A percentile compares a stretch with the other conserved stretches of the same genome.
phyloP scores from a whole-genome alignment of 208 protist genomes.

The Leishmania mexicana region DNA sequence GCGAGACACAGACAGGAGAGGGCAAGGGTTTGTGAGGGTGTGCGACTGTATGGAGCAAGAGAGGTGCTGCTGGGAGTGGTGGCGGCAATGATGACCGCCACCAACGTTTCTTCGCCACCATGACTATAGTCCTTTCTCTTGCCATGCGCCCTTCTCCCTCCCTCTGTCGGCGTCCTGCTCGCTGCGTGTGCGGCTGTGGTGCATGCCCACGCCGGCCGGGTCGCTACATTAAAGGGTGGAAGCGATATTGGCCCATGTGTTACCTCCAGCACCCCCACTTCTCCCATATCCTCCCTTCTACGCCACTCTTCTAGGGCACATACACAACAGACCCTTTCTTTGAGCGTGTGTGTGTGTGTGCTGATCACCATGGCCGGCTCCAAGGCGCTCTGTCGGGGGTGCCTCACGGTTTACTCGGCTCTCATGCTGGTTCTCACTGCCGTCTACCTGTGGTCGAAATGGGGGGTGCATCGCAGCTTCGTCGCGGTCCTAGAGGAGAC shows the following conservation, averaged over 20 bases:
- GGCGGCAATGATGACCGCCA: not conserved
- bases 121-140: not conserved
- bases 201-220: not conserved
- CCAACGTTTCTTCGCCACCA: not conserved
- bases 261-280: not conserved
- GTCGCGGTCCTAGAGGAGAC: slow-evolving; percentile 9
- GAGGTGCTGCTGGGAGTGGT: not conserved
- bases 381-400: slow-evolving; percentile 8
- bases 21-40: not conserved
- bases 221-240: not conserved
- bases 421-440: slow-evolving; percentile 12
- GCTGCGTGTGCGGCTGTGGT: not conserved
- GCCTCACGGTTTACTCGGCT: slow-evolving; percentile 26
- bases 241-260: not conserved
- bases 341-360: not conserved
- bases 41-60: not conserved
- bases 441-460: slow-evolving; percentile 20
- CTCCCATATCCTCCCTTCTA: not conserved
- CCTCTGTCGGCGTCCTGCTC: not conserved
- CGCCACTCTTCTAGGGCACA: not conserved
- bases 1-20: not conserved
- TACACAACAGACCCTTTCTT: not conserved
- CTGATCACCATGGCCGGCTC: not conserved
- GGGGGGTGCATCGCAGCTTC: slow-evolving; percentile 22
- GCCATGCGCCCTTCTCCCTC: not conserved